Conservation (phyloP, 75 land plant species). For the Chamaecyparis obtusa region DNA sequence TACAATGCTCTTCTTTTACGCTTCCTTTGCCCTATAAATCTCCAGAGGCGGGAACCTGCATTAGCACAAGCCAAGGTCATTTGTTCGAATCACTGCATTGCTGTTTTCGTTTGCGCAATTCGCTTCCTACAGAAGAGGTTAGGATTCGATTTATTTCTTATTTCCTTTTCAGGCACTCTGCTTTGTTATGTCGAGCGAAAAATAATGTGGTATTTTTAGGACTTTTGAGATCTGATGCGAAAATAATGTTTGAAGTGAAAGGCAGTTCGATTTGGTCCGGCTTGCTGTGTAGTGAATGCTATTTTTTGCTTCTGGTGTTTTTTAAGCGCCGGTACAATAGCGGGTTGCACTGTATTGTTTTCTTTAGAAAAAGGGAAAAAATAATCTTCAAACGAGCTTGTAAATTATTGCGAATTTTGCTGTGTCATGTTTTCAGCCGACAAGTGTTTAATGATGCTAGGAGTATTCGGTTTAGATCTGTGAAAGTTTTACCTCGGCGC, state of each 20-base stretch:
- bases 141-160: not conserved
- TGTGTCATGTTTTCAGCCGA: no score
- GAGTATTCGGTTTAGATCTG: not conserved
- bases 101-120: not conserved
- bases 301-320: not conserved
- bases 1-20: not conserved
- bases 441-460: not conserved
- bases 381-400: not conserved
- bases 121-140: not conserved
- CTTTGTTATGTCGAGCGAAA: not conserved
- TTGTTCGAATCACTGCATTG: not conserved
- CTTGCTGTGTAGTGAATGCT: not conserved
- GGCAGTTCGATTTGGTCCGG: not conserved
- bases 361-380: not conserved
- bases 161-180: not conserved
- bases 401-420: not conserved
- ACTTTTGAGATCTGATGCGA: not conserved
- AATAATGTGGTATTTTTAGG: not conserved
- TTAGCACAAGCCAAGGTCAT: not conserved
- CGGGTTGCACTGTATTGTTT: not conserved
- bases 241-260: not conserved
- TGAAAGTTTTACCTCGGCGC: not conserved
- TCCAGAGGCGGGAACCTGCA: not conserved
- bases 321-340: not conserved
- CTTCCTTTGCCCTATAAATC: not conserved